Evolutionary conservation across 2,329 filamentous ascomycete species (phyloP), one percentile per base, ranked within the genome.

Genomic region (Teratosphaeria viscida): DNA sequence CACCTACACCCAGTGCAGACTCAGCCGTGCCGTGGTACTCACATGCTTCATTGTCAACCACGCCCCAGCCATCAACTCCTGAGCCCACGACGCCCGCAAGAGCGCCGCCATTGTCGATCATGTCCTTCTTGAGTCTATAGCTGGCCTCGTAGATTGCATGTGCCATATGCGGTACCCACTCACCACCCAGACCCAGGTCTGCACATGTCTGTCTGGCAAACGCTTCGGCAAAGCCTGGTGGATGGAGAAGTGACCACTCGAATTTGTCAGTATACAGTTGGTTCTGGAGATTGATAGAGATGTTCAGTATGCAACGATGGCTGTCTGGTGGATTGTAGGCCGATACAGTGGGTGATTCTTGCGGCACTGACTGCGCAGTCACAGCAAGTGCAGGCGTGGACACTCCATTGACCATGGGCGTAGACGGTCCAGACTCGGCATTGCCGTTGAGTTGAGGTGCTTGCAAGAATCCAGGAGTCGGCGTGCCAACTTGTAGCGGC

Each of bases 101-200:
- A 16, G 65, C 71, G 14, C 71, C 71, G 43, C 90, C 91, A 47
- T 90, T 90, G 73, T 97, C 94, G 69, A 92, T 95, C 0, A 92
- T 90, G 71, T 97, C 94, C 74, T 99, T 99, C 77, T 97, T 97
- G 35, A 96, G 78, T 54, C 89, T 88, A 63, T 97, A 75, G 0
- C 95, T 91, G 10, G 94, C 89, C 74, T 99, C 94, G 74, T 97
- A 97, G 66, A 99, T 97, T 37, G 92, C 94, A 71, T 96, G 92
- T 14, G 94, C 90, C 78, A 99, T 90, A 34, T 90, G 90, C 2
- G 91, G 89, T 4, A 96, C 85, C 91, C 94, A 99, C 76, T 99
- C 94, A 54, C 91, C 90, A 6, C 86, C 82, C 57, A 99, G 78
- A 6, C 92, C 92, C 8, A 99, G 79, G 71, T 99, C 94, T 32